Evolutionary conservation across 192 early-diverging fungal genomes (phyloP).

Genomic region (Coemansia sp.): DNA sequence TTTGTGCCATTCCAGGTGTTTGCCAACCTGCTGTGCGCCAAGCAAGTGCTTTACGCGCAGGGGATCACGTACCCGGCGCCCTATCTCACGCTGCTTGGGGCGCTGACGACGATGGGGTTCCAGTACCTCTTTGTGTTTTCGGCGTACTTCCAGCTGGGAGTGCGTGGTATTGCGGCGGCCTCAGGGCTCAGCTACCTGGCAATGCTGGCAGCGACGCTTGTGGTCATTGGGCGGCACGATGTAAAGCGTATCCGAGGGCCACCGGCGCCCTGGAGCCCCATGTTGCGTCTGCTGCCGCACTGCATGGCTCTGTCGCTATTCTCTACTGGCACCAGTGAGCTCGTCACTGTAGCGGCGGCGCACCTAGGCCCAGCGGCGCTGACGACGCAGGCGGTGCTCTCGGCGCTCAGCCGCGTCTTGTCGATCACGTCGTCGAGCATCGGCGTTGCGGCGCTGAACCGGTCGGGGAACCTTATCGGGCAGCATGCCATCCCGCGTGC

Average conservation of each 20-base stretch:
- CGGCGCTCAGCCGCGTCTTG: slow-evolving; percentile 66
- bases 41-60: slow-evolving; percentile 44
- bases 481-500: slow-evolving; percentile 16
- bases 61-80: slow-evolving; percentile 49
- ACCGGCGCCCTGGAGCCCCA: slow-evolving; percentile 36
- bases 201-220: slow-evolving; percentile 54
- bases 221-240: slow-evolving; percentile 49
- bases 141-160: slow-evolving; percentile 56
- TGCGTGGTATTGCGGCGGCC: slow-evolving; percentile 67
- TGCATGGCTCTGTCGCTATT: slow-evolving; percentile 32
- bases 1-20: slow-evolving; percentile 47
- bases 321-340: slow-evolving; percentile 58
- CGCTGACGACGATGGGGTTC: slow-evolving; percentile 17
- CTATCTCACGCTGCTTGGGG: slow-evolving; percentile 38
- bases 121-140: slow-evolving; percentile 48
- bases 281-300: slow-evolving; percentile 26
- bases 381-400: slow-evolving; percentile 74
- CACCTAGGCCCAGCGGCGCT: slow-evolving; percentile 70
- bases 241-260: slow-evolving; percentile 21
- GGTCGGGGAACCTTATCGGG: slow-evolving; percentile 77
- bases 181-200: slow-evolving; percentile 59
- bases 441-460: slow-evolving; percentile 75
- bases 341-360: slow-evolving; percentile 73
- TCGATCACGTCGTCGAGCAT: slow-evolving; percentile 70
- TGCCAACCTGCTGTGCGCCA: slow-evolving; percentile 20